phyloP scores from a whole-genome alignment of 352 stramenopile species.

The Phytophthora megakarya region DNA sequence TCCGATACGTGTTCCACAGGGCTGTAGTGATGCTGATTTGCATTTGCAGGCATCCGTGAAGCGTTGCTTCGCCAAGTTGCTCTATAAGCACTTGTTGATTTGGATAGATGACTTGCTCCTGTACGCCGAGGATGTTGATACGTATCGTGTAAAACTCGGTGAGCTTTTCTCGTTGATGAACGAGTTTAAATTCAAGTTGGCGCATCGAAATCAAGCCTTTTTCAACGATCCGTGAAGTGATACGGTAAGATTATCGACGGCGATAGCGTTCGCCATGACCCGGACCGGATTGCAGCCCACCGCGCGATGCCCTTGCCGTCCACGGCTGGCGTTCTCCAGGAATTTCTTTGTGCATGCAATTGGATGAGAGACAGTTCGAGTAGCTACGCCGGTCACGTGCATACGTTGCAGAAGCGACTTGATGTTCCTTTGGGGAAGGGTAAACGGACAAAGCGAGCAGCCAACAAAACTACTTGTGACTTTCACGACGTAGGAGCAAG shows the following conservation, averaged over 20 bases:
- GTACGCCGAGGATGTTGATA: slow-evolving; percentile 22
- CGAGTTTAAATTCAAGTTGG: slow-evolving; percentile 27
- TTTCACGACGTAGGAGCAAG: not conserved
- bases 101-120: slow-evolving; percentile 45
- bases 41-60: slow-evolving; percentile 20
- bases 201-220: slow-evolving; percentile 26
- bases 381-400: slow-evolving; percentile 1
- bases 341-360: too few relatives aligned
- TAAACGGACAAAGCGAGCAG: slow-evolving; percentile 6
- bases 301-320: not conserved
- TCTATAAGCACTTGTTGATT: slow-evolving; percentile 24
- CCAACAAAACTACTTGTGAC: not conserved
- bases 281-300: not conserved
- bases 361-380: slow-evolving; percentile 10
- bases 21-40: slow-evolving; percentile 8
- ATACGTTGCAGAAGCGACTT: slow-evolving; percentile 1
- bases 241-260: slow-evolving; percentile 24
- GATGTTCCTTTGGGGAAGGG: not conserved
- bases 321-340: slow-evolving; percentile 3
- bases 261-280: slow-evolving; percentile 6
- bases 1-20: slow-evolving; percentile 21
- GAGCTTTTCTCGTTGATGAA: slow-evolving; percentile 29
- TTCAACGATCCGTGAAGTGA: slow-evolving; percentile 24
- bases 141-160: slow-evolving; percentile 25
- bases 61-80: slow-evolving; percentile 4